Percentiles rank a stretch among this genome's conserved stretches.
These are phyloP conservation scores for Eimeria zaria DNA, from an alignment of 169 alveolate genomes.

Conservation along the genomic window DNA sequence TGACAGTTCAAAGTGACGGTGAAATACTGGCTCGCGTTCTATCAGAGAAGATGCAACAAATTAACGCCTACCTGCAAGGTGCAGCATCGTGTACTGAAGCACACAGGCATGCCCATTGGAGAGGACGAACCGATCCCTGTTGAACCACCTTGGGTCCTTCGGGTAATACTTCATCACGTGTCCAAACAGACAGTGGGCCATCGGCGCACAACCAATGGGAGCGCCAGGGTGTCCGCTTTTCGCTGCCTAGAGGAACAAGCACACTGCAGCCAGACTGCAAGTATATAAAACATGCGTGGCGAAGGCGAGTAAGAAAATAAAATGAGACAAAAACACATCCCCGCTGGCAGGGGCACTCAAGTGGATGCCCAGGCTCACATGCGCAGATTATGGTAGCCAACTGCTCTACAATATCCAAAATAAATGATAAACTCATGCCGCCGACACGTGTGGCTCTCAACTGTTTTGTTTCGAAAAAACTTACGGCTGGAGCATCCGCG, in stretches of 20 bases:
- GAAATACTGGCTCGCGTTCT: too few species aligned
- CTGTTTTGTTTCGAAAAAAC: background rate
- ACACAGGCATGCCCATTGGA: conserved; percentile 93
- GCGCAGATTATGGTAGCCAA: background rate
- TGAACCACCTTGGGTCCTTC: conserved; percentile 90
- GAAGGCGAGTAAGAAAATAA: background rate
- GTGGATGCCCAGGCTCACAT: background rate
- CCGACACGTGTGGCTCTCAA: background rate
- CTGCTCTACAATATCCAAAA: background rate
- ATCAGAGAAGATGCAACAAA: background rate
- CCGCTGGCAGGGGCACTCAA: too few species aligned
- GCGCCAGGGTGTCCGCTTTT: conserved; percentile 94
- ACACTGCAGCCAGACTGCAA: background rate
- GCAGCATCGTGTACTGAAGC: conserved; percentile 90
- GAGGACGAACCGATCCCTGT: conserved; percentile 91
- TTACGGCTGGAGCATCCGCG: conserved; percentile 84
- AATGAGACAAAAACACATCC: background rate
- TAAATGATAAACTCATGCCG: background rate
- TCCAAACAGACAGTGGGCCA: conserved; percentile 91
- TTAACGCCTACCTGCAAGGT: conserved; percentile 86
- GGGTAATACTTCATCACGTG: conserved; percentile 88
- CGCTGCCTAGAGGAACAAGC: conserved; percentile 86
- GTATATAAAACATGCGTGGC: background rate
- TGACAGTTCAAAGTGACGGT: background rate
- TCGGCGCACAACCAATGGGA: conserved; percentile 93